Evolutionary conservation across 495 filamentous ascomycete species (phyloP).

Genomic region (Xylaria venustula): DNA sequence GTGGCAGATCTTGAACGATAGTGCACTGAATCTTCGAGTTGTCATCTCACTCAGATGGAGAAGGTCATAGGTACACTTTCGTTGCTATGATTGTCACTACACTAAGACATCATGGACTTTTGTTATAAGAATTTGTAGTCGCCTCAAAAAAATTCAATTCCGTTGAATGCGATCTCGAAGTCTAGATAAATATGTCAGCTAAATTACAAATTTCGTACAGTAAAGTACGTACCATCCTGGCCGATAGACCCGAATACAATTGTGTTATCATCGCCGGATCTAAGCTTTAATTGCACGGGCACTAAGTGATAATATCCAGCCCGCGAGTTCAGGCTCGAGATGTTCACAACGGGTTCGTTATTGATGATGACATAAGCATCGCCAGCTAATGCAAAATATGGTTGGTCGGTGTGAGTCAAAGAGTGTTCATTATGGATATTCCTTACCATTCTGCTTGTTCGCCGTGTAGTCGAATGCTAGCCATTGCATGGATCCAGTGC

Average conservation of each 20-base stretch:
- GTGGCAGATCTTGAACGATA: too few relatives aligned
- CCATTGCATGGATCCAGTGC: slow-evolving; percentile 38
- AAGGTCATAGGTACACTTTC: too few relatives aligned
- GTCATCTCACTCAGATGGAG: too few relatives aligned
- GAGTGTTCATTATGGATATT: not conserved
- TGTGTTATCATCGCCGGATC: slow-evolving; percentile 34
- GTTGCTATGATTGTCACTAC: too few relatives aligned
- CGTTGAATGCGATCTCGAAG: too few relatives aligned
- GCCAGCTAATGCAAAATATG: slow-evolving; percentile 22
- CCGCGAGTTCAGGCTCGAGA: slow-evolving; percentile 39
- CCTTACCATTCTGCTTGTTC: slow-evolving; percentile 30
- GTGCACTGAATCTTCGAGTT: too few relatives aligned
- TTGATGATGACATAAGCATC: slow-evolving; percentile 43
- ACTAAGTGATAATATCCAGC: slow-evolving; percentile 40
- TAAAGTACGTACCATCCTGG: slow-evolving; percentile 22
- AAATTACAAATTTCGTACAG: too few relatives aligned
- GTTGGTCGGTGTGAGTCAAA: not conserved
- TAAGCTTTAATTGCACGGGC: slow-evolving; percentile 36
- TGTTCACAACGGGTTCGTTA: slow-evolving; percentile 34
- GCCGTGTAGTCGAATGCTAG: slow-evolving; percentile 41
- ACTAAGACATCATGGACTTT: too few relatives aligned
- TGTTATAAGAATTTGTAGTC: too few relatives aligned
- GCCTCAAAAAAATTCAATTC: too few relatives aligned
- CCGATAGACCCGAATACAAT: slow-evolving; percentile 39
- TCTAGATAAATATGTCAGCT: too few relatives aligned